Percentiles rank a stretch among this genome's conserved stretches.
Evolutionary conservation across 331 rosid genomes (phyloP).

Genomic region (Erythrophleum ivorense): DNA sequence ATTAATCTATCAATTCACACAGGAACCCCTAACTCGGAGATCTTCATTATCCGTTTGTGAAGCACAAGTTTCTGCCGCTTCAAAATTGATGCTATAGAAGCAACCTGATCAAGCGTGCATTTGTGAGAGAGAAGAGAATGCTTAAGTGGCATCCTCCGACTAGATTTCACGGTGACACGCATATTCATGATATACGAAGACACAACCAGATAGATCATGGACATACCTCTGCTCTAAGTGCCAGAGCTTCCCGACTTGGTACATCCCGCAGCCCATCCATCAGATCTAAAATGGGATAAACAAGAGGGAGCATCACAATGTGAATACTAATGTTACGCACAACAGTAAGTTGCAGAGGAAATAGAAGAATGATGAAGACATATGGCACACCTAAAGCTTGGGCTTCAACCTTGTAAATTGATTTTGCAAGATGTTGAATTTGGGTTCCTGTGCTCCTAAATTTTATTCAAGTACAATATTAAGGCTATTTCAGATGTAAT

Average conservation of each 20-base stretch:
- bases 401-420: constrained; percentile 66
- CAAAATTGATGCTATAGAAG: constrained; percentile 64
- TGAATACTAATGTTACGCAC: constrained; percentile 1
- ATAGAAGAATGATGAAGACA: constrained; percentile 4
- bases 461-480: constrained; percentile 30
- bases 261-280: constrained; percentile 74
- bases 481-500: constrained; percentile 23
- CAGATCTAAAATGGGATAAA: constrained; percentile 57
- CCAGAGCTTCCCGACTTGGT: constrained; percentile 70
- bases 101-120: constrained; percentile 54
- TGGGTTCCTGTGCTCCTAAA: constrained; percentile 73
- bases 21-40: constrained; percentile 71
- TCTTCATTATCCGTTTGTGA: constrained; percentile 68
- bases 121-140: constrained; percentile 33
- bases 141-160: constrained; percentile 16
- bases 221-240: constrained; percentile 85
- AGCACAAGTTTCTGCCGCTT: constrained; percentile 59
- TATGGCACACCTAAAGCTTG: constrained; percentile 66
- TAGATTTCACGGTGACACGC: constrained; percentile 18
- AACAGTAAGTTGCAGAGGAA: neutral
- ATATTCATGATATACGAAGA: neutral
- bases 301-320: constrained; percentile 22
- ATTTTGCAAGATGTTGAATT: constrained; percentile 69
- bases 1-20: constrained; percentile 44
- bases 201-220: neutral